phyloP scores from a whole-genome alignment of 306 rosid species.

The Inga leiocalycina region DNA sequence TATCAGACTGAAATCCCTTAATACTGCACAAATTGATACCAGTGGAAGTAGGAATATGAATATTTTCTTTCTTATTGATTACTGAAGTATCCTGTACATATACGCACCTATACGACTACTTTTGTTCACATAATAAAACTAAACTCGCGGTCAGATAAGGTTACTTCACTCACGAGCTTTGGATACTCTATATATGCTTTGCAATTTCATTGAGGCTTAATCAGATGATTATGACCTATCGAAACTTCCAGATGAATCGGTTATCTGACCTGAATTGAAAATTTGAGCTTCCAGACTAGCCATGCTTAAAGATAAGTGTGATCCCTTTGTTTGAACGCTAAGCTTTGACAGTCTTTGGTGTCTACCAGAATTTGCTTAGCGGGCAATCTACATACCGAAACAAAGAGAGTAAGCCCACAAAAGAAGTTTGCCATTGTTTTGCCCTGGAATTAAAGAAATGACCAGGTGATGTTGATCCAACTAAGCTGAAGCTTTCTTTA shows the following conservation, averaged over 20 bases:
- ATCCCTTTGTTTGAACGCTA: slow-evolving; percentile 45
- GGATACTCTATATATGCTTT: too few relatives aligned
- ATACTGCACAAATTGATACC: background rate
- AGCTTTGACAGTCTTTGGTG: slow-evolving; percentile 33
- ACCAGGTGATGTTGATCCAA: slow-evolving; percentile 10
- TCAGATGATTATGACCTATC: background rate
- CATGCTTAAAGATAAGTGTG: slow-evolving; percentile 12
- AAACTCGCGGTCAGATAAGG: background rate
- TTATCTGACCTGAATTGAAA: slow-evolving; percentile 21
- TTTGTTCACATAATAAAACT: background rate
- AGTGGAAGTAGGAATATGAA: background rate
- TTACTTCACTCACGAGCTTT: background rate
- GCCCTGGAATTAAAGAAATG: slow-evolving; percentile 36
- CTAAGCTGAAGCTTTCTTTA: background rate
- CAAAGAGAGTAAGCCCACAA: slow-evolving; percentile 12
- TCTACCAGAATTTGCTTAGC: slow-evolving; percentile 45
- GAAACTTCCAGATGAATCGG: background rate
- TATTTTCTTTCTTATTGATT: background rate
- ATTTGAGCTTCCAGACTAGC: slow-evolving; percentile 31
- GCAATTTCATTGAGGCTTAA: background rate
- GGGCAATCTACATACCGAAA: slow-evolving; percentile 36
- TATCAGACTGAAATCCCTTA: background rate
- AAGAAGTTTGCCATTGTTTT: slow-evolving; percentile 21
- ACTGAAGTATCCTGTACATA: background rate
- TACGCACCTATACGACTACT: background rate